A percentile compares a stretch with the other conserved stretches of the same genome.
phyloP scores from a whole-genome alignment of 495 filamentous ascomycete genomes.

The Penicillium dipodomyicola region DNA sequence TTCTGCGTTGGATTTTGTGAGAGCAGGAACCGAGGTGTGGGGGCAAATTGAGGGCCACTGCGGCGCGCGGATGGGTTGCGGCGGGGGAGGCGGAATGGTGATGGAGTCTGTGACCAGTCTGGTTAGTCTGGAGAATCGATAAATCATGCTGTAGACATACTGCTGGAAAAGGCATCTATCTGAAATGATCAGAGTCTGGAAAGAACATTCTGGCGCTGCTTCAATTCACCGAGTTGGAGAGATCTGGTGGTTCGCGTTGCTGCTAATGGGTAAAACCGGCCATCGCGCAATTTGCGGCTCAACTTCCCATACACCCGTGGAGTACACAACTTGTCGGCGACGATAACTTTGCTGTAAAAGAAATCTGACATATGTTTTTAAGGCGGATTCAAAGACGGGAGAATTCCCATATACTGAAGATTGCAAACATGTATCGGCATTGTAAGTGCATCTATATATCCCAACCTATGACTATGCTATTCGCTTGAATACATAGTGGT shows the following conservation, averaged over 20 bases:
- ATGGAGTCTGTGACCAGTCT: slow-evolving; percentile 25
- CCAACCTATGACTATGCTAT: too few relatives aligned
- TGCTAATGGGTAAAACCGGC: neutral
- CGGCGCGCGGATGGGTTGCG: slow-evolving; percentile 30
- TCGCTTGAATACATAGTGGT: too few relatives aligned
- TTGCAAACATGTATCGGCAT: too few relatives aligned
- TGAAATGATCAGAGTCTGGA: neutral
- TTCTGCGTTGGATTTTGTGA: slow-evolving; percentile 25
- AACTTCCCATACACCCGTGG: neutral
- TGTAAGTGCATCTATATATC: too few relatives aligned
- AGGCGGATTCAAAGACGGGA: neutral
- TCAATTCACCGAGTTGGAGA: neutral
- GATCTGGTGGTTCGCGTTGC: slow-evolving; percentile 1
- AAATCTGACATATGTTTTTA: neutral
- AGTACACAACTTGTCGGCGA: neutral
- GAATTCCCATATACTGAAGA: neutral
- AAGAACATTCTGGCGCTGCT: neutral
- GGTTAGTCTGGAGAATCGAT: neutral
- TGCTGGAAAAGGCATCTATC: slow-evolving; percentile 22
- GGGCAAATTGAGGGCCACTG: slow-evolving; percentile 41
- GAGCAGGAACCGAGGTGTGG: slow-evolving; percentile 42
- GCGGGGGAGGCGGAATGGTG: slow-evolving; percentile 35
- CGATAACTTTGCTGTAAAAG: neutral
- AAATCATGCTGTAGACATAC: slow-evolving; percentile 2
- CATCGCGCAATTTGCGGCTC: slow-evolving; percentile 6